phyloP scores from a whole-genome alignment of 805 yeast species.

The Teunomyces panamensis region DNA sequence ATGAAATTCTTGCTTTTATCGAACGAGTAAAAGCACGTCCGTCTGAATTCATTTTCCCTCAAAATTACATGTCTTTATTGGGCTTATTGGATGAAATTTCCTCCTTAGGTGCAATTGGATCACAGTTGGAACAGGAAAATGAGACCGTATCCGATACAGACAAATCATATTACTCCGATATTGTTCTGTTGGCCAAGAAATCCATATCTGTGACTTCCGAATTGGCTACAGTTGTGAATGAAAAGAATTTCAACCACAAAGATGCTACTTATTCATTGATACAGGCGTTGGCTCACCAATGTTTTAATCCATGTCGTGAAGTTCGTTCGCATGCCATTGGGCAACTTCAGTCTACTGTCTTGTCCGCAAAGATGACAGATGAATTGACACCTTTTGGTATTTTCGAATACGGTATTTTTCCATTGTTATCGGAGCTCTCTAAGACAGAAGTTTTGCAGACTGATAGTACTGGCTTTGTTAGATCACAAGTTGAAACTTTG shows the following conservation, averaged over 20 bases:
- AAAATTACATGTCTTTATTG: constrained; percentile 61
- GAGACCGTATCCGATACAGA: constrained; percentile 2
- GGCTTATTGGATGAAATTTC: constrained; percentile 78
- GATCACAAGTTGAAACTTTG: constrained; percentile 66
- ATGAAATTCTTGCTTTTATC: constrained; percentile 46
- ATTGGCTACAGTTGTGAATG: constrained; percentile 37
- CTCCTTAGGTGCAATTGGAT: constrained; percentile 76
- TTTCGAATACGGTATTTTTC: constrained; percentile 73
- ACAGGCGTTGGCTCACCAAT: constrained; percentile 85
- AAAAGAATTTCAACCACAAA: constrained; percentile 31
- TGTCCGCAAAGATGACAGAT: constrained; percentile 37
- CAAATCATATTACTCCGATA: constrained; percentile 3
- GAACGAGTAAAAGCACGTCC: constrained; percentile 35
- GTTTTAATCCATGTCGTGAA: constrained; percentile 83
- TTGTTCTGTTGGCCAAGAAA: constrained; percentile 56
- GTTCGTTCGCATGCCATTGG: constrained; percentile 64
- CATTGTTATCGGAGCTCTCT: constrained; percentile 63
- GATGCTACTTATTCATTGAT: constrained; percentile 56
- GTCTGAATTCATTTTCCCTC: constrained; percentile 37
- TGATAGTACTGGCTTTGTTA: constrained; percentile 60
- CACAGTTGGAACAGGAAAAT: constrained; percentile 64
- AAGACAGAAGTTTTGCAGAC: constrained; percentile 58
- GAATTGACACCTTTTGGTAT: constrained; percentile 50
- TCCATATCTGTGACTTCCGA: constrained; percentile 62
- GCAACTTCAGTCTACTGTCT: constrained; percentile 51